These are phyloP conservation scores for Lichtheimia ramosa DNA, from an alignment of 371 early-diverging fungal species.

Conservation along the genomic window DNA sequence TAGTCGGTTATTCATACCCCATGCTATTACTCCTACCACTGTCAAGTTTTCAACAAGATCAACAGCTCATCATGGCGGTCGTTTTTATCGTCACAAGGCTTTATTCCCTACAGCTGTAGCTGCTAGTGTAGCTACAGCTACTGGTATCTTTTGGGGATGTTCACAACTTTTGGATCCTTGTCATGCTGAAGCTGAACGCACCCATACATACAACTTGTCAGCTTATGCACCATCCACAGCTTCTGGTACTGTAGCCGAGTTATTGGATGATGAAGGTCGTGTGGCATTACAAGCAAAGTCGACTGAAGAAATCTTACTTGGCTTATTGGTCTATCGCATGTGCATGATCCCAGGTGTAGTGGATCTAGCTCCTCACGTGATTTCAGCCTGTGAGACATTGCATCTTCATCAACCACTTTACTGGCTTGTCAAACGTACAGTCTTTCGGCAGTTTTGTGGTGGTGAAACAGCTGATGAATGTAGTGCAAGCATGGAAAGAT, in stretches of 20 bases:
- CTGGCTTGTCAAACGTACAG: conserved; percentile 77
- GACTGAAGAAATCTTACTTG: conserved; percentile 28
- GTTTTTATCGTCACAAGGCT: too few species aligned
- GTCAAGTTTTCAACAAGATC: too few species aligned
- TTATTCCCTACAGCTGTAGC: too few species aligned
- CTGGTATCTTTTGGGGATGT: too few species aligned
- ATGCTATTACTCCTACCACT: too few species aligned
- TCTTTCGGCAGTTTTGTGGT: conserved; percentile 92
- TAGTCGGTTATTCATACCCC: too few species aligned
- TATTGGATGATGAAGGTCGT: conserved; percentile 36
- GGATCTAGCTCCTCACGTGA: conserved; percentile 41
- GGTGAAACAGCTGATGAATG: conserved; percentile 91
- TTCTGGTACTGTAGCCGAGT: conserved; percentile 17
- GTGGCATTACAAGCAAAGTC: conserved; percentile 54
- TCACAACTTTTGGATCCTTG: too few species aligned
- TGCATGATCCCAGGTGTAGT: conserved; percentile 35
- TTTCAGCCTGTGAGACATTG: conserved; percentile 54
- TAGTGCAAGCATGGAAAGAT: conserved; percentile 74
- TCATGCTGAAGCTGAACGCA: too few species aligned
- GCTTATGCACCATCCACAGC: too few species aligned
- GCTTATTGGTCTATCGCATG: conserved; percentile 27
- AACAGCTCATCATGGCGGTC: too few species aligned
- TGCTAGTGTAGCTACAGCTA: too few species aligned
- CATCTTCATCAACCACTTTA: conserved; percentile 59
- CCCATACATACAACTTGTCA: too few species aligned